Percentiles rank a stretch among this genome's conserved stretches.
Evolutionary conservation across 192 early-diverging fungal species (phyloP).

Genomic region (Entophlyctis luteolus): DNA sequence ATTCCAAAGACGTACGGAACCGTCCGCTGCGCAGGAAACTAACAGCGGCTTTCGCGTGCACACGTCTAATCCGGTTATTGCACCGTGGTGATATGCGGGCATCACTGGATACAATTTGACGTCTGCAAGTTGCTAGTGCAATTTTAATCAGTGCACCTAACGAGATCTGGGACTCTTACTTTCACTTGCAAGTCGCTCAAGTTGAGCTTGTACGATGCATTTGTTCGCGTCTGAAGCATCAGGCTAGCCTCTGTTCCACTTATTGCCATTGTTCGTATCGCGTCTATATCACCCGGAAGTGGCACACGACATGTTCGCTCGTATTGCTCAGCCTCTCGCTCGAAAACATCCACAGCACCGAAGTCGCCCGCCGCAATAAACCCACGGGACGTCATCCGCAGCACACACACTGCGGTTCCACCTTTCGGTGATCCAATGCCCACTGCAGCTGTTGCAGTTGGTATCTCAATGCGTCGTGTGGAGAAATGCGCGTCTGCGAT

Average conservation of each 20-base stretch:
- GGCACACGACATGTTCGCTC: conserved; percentile 15
- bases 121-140: conserved; percentile 31
- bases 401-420: neutral
- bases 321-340: conserved; percentile 23
- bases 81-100: conserved; percentile 47
- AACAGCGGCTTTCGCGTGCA: conserved; percentile 55
- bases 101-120: conserved; percentile 31
- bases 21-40: conserved; percentile 46
- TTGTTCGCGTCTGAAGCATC: conserved; percentile 30
- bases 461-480: too few relatives aligned
- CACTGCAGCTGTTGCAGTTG: neutral
- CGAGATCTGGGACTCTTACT: neutral
- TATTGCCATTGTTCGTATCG: conserved; percentile 35
- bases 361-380: conserved; percentile 35
- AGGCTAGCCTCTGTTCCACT: conserved; percentile 42
- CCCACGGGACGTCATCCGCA: conserved; percentile 20
- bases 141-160: neutral
- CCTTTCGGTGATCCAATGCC: neutral
- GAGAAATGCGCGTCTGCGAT: conserved; percentile 26
- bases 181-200: conserved; percentile 30
- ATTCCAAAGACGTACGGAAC: conserved; percentile 55
- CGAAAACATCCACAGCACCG: conserved; percentile 36
- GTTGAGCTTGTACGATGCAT: conserved; percentile 32
- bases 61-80: conserved; percentile 47
- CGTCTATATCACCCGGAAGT: neutral